Evolutionary conservation across 441 rosid species (phyloP).

Genomic region (Raphanus hybrid): DNA sequence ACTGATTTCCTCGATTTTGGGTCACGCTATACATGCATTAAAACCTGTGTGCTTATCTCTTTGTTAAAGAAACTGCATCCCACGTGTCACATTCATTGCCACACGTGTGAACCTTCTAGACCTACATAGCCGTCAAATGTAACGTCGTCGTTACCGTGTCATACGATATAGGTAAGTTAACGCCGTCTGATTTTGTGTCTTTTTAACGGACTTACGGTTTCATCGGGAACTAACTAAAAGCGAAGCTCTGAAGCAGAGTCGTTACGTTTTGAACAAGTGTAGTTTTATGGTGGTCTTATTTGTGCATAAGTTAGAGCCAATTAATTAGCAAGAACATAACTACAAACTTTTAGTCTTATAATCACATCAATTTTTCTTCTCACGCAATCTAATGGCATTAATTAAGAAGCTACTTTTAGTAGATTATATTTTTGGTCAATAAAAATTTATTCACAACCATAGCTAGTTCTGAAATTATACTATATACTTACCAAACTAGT

Average conservation of each 20-base stretch:
- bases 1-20: constrained; percentile 29
- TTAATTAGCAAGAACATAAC: neutral
- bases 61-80: constrained; percentile 13
- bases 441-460: neutral
- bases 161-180: constrained; percentile 21
- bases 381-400: constrained; percentile 1
- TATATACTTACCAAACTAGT: constrained; percentile 26
- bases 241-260: constrained; percentile 28
- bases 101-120: constrained; percentile 37
- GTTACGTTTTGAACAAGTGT: constrained; percentile 33
- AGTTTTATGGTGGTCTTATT: neutral
- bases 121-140: constrained; percentile 23
- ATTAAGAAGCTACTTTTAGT: neutral
- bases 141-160: constrained; percentile 32
- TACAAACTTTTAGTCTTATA: neutral
- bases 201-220: constrained; percentile 39
- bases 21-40: constrained; percentile 16
- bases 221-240: constrained; percentile 24
- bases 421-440: constrained; percentile 7
- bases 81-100: constrained; percentile 36
- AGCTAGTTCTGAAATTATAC: constrained; percentile 8
- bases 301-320: neutral
- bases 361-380: neutral
- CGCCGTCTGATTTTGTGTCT: constrained; percentile 9
- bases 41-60: constrained; percentile 44